Conservation (phyloP, 164 flowering plant species). For the Vitis rotundifolia region DNA sequence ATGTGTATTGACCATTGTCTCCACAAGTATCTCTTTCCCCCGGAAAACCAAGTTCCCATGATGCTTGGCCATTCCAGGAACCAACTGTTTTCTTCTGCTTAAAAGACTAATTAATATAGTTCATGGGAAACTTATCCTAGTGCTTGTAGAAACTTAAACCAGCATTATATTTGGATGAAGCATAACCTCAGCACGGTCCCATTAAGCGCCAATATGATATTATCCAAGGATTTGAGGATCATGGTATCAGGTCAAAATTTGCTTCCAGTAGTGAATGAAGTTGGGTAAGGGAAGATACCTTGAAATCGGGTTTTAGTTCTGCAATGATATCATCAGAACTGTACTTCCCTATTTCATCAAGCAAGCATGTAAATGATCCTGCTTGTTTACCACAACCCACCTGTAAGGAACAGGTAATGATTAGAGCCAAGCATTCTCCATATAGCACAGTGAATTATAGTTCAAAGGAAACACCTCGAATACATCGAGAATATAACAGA, state of each 20-base stretch:
- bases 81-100: no score
- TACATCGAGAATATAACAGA: not conserved
- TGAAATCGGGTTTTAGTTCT: constrained; percentile 74
- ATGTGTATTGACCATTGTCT: no score
- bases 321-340: constrained; percentile 43
- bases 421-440: not conserved
- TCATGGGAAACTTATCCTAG: no score
- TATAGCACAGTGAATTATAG: not conserved
- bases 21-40: no score
- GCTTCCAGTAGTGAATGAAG: constrained; percentile 51
- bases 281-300: constrained; percentile 70
- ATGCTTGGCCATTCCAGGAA: no score
- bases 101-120: no score
- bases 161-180: no score
- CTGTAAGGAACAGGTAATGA: constrained; percentile 31
- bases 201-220: not conserved
- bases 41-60: no score
- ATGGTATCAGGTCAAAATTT: constrained; percentile 59
- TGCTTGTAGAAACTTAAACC: no score
- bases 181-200: no score
- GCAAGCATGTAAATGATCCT: constrained; percentile 84
- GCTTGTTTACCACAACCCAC: constrained; percentile 89
- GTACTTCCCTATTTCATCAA: constrained; percentile 86
- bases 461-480: not conserved
- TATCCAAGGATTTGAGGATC: constrained; percentile 6